A percentile compares a stretch with the other conserved stretches of the same genome.
phyloP scores from a whole-genome alignment of 148 eudicot species.

The Agrostemma githago region DNA sequence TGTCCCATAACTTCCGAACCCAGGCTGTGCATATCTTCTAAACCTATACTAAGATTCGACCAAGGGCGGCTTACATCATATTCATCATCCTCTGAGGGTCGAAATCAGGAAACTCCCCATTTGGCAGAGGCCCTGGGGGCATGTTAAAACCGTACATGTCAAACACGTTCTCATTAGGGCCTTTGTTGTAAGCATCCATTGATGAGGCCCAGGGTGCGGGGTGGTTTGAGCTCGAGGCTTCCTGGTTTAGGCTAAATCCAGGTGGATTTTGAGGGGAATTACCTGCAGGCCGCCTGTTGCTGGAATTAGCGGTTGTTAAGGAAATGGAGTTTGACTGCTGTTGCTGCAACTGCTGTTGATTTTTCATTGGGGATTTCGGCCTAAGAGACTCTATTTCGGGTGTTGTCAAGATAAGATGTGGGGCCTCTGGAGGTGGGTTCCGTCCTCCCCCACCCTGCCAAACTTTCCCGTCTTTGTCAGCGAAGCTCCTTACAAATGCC shows the following conservation, averaged over 20 bases:
- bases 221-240: conserved; percentile 50
- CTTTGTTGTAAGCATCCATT: conserved; percentile 44
- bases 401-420: conserved; percentile 85
- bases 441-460: conserved; percentile 98
- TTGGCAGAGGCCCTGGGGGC: conserved; percentile 38
- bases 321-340: conserved; percentile 74
- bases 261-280: conserved; percentile 54
- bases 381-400: conserved; percentile 88
- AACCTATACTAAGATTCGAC: not conserved
- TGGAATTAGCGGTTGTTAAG: conserved; percentile 47
- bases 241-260: conserved; percentile 41
- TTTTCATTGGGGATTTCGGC: conserved; percentile 97
- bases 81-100: conserved; percentile 51
- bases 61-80: conserved; percentile 33
- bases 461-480: conserved; percentile 89
- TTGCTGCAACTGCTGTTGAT: conserved; percentile 70
- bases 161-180: conserved; percentile 45
- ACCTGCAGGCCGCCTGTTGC: conserved; percentile 43
- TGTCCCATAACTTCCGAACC: not conserved
- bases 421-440: conserved; percentile 95
- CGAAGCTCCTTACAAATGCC: conserved; percentile 67
- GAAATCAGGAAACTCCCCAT: conserved; percentile 48
- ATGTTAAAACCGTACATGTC: conserved; percentile 62
- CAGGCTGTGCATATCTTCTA: not conserved
- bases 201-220: conserved; percentile 58